Base-by-base conservation (phyloP, 371 early-diverging fungal species). In the Coemansia sp. region DNA sequence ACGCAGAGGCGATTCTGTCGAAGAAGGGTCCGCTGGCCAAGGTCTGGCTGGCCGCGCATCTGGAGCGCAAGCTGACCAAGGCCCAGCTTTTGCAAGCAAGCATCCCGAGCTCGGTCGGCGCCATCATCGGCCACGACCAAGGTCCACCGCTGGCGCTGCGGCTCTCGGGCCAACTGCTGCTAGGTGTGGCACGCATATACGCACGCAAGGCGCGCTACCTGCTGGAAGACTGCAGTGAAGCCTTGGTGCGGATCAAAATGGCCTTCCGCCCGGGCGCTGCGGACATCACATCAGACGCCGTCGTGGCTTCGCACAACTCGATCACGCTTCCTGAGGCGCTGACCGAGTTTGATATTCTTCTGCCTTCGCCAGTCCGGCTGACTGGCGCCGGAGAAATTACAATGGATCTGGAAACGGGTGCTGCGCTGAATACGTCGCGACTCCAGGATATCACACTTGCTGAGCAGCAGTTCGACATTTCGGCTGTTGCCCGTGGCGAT, bases 1-100 rank as follows among this genome's bases (percentile, higher is more conserved):
- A 85, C 81, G 82, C 88, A 38, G 92, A 92, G 61, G 81, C 83
- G 14, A 85, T 92, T 52, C 83, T 93, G 48, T 81, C 86, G 57
- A 91, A 89, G 65, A 92, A 92, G 82, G 97, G 97, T 11, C 90
- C 95, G 48, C 84, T 99, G 60, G 92, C 95, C 66, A 92, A 91
- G 74, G 94, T 97, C 49, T 99, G 99, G 99, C 86, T 99, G 31
- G 99, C 99, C 16, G 94, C 97, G 39, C 95, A 97, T 72, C 92
- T 91, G 90, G 99, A 99, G 80, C 86, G 90, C 68, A 98, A 98
- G 86, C 82, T 99, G 50, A 90, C 90, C 66, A 98, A 98, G 79
- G 81, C 88, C 3, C 97, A 98, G 81, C 88, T 97, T 57, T 77
- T 95, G 38, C 93, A 94, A 63, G 90, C 96, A 34, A 91, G 93